Percentiles rank a stretch among this genome's conserved stretches.
phyloP scores from a whole-genome alignment of 2,329 filamentous ascomycete species.

The Phyllosticta paracitricarpa region DNA sequence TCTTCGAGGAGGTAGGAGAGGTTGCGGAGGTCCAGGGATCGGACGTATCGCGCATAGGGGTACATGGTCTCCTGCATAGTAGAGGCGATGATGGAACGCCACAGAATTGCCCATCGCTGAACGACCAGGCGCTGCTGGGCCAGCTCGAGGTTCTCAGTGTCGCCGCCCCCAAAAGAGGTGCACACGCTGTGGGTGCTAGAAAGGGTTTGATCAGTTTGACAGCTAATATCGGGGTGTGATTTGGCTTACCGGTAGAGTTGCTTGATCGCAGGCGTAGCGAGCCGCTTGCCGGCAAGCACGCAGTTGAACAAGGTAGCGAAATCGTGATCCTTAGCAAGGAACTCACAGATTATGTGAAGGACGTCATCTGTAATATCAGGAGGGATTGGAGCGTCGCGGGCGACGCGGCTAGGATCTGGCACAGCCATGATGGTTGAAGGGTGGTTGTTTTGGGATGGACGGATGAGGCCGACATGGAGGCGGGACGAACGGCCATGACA shows the following conservation, averaged over 20 bases:
- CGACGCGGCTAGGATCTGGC: neutral
- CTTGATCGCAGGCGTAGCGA: conserved; percentile 50
- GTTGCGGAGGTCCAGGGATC: conserved; percentile 52
- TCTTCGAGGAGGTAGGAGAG: conserved; percentile 50
- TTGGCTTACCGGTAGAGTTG: conserved; percentile 51
- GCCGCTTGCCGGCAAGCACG: conserved; percentile 43
- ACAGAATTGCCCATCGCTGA: conserved; percentile 52
- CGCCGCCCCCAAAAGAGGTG: conserved; percentile 29
- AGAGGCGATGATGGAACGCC: conserved; percentile 59
- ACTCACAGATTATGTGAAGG: conserved; percentile 50
- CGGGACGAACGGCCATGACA: conserved; percentile 3
- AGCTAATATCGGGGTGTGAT: neutral
- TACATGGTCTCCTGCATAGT: conserved; percentile 52
- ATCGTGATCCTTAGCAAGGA: conserved; percentile 46
- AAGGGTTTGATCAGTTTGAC: neutral
- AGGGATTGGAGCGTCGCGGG: neutral
- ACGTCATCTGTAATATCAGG: conserved; percentile 46
- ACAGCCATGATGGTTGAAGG: conserved; percentile 12
- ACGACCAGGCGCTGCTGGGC: conserved; percentile 38
- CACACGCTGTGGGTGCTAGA: conserved; percentile 34
- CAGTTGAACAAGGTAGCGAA: conserved; percentile 53
- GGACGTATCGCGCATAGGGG: conserved; percentile 61
- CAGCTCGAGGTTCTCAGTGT: conserved; percentile 29
- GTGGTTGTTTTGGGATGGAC: conserved; percentile 1
- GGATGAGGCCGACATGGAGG: neutral